Evolutionary conservation across 192 early-diverging fungal species (phyloP).

Genomic region (Podila epicladia): DNA sequence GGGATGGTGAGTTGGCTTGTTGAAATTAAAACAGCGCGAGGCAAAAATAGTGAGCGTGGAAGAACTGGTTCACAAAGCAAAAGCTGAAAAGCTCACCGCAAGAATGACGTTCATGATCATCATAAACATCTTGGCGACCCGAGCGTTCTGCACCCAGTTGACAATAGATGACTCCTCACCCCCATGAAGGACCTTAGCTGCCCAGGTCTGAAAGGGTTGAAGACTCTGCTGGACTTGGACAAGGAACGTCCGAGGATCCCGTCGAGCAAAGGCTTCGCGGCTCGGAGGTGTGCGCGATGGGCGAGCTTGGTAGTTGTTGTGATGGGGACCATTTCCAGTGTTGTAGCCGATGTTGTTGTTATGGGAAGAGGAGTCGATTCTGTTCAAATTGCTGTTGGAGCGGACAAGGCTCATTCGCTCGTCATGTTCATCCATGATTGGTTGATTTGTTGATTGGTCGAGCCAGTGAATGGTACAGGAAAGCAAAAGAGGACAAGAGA

Average conservation of each 20-base stretch:
- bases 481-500: background rate
- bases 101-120: slow-evolving; percentile 22
- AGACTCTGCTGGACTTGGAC: slow-evolving; percentile 16
- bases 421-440: slow-evolving; percentile 12
- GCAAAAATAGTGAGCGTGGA: slow-evolving; percentile 3
- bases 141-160: slow-evolving; percentile 29
- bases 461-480: background rate
- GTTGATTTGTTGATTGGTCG: background rate
- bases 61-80: background rate
- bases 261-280: slow-evolving; percentile 3
- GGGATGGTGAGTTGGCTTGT: background rate
- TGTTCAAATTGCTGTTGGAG: slow-evolving; percentile 8
- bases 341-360: slow-evolving; percentile 2
- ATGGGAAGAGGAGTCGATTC: background rate
- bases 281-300: slow-evolving; percentile 5
- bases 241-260: slow-evolving; percentile 11
- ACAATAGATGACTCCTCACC: slow-evolving; percentile 4
- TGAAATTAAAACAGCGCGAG: background rate
- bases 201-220: slow-evolving; percentile 20
- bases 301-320: slow-evolving; percentile 2
- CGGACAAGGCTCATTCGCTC: slow-evolving; percentile 29
- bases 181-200: slow-evolving; percentile 7
- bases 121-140: slow-evolving; percentile 20
- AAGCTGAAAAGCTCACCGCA: slow-evolving; percentile 13
- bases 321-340: background rate